These are phyloP conservation scores for Globisporangium radiosum DNA, from an alignment of 352 stramenopile species.

Conservation along the genomic window DNA sequence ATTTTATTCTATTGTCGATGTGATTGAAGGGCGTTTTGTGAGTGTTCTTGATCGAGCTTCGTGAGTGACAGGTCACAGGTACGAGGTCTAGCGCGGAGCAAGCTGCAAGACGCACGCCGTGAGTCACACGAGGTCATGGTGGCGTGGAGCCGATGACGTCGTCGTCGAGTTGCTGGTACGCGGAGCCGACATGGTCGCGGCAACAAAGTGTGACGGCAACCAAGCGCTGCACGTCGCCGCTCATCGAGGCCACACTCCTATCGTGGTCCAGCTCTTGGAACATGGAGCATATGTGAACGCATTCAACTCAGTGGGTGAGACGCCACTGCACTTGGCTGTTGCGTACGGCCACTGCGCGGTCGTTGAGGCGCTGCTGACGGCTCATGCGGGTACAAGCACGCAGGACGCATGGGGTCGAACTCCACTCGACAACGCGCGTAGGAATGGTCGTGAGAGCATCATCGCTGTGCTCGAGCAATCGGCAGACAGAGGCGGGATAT, in stretches of 20 bases:
- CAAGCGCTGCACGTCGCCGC: not conserved
- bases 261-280: not conserved
- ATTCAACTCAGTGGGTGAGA: not conserved
- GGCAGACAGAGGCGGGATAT: no score
- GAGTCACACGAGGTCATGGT: no score
- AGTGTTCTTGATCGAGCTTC: no score
- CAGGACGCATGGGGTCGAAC: not conserved
- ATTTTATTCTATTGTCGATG: no score
- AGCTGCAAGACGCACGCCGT: no score
- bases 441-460: no score
- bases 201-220: not conserved
- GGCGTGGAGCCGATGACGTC: not conserved
- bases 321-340: not conserved
- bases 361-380: not conserved
- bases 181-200: not conserved
- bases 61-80: no score
- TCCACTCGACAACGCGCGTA: not conserved
- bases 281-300: not conserved
- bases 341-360: no score
- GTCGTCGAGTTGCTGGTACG: not conserved
- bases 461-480: no score
- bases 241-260: not conserved
- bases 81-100: no score
- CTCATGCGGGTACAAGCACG: not conserved
- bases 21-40: no score